phyloP scores from a whole-genome alignment of 768 basidiomycete genomes.

The Auriculariales sp. region DNA sequence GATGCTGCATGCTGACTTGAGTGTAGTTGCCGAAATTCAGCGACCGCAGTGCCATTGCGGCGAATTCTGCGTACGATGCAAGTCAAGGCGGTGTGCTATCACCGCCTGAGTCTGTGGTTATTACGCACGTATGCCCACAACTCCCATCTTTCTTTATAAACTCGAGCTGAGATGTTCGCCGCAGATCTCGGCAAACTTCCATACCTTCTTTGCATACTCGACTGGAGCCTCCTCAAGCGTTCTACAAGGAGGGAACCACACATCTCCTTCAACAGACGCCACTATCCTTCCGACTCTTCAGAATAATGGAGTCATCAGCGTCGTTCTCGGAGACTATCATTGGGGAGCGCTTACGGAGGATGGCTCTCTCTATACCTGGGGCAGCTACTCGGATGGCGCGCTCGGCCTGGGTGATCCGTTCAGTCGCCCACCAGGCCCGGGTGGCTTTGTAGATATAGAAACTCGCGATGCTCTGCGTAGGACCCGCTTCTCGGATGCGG shows the following conservation, averaged over 20 bases:
- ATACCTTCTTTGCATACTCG: conserved; percentile 71
- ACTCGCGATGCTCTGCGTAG: conserved; percentile 17
- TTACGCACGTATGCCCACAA: conserved; percentile 55
- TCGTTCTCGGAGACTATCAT: conserved; percentile 89
- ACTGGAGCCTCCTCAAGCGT: conserved; percentile 57
- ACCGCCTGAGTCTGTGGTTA: conserved; percentile 35
- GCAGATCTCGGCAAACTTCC: conserved; percentile 75
- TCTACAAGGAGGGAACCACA: conserved; percentile 46
- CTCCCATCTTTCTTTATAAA: conserved; percentile 8
- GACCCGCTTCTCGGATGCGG: conserved; percentile 17
- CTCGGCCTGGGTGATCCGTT: conserved; percentile 72
- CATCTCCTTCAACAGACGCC: conserved; percentile 30
- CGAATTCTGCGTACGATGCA: conserved; percentile 28
- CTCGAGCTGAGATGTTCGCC: conserved; percentile 12
- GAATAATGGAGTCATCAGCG: conserved; percentile 64
- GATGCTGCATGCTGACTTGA: neutral
- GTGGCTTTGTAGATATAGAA: conserved; percentile 34
- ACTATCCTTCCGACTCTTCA: conserved; percentile 61
- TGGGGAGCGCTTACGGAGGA: conserved; percentile 65
- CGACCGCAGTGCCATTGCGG: conserved; percentile 36
- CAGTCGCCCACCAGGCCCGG: conserved; percentile 32
- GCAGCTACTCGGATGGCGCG: conserved; percentile 59
- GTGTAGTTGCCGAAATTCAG: conserved; percentile 60
- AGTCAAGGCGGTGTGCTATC: conserved; percentile 11
- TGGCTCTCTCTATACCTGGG: conserved; percentile 76